Evolutionary conservation across 805 yeast species (phyloP), one percentile per base, ranked within the genome.

Genomic region (Metschnikowia continentalis): DNA sequence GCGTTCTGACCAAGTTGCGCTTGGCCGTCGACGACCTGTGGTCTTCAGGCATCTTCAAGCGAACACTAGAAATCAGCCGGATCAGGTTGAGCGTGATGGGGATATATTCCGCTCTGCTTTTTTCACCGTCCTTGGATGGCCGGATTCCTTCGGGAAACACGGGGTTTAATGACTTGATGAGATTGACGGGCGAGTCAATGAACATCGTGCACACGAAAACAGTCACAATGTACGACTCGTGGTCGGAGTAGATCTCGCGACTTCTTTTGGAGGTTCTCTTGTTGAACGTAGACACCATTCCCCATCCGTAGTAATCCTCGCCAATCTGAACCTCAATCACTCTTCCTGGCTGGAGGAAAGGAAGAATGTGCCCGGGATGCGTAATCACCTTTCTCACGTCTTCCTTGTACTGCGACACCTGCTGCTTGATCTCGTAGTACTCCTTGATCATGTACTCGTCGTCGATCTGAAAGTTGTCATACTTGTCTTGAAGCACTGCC

Each of bases 261-360:
- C 79, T 77, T 63, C 86, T 78, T 61, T 82, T 86, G 61, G 74
- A 80, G 43, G 71, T 69, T 65, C 98, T 79, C 68, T 90, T 91
- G 39, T 80, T 75, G 59, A 84, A 88, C 43, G 83, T 81, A 10
- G 88, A 82, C 11, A 91, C 94, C 64, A 88, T 86, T 51, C 92
- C 97, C 99, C 99, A 94, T n/a, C 97, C 97, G 65, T 90, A 95
- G 54, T 90, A 87, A 43, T 78, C 68, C 6, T 71, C 73, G 15
- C 78, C 79, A 46, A 91, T 76, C 49, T 76, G 77, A 11, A 91
- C 81, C 59, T 83, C 82, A 33, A 91, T 70, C 51, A 94, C 78
- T 68, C 99, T 81, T 32, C 99, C 99, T 14, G 88, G 83, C 66
- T 90, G 96, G 61, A 94, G 72, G 65, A 88, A 95, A 26, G 88